Evolutionary conservation across 805 yeast species (phyloP).

Genomic region (Suhomyces sp.): DNA sequence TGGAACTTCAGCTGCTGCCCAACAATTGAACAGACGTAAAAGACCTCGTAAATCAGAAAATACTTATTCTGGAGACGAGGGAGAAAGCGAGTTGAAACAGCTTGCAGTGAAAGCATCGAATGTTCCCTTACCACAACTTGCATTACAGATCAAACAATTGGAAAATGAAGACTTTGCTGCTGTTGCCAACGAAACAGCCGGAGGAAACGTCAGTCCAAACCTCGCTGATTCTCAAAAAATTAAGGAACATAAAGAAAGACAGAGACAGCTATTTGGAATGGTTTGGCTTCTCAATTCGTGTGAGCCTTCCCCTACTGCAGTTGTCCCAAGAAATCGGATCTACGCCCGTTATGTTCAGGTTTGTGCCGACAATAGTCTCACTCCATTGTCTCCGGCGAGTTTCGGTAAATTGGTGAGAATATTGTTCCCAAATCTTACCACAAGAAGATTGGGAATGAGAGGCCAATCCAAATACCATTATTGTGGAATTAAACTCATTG

Average conservation of each 20-base stretch:
- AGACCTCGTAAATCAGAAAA: conserved; percentile 30
- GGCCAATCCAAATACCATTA: conserved; percentile 85
- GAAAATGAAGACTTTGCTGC: conserved; percentile 27
- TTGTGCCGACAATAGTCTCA: conserved; percentile 42
- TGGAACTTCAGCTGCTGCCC: conserved; percentile 1
- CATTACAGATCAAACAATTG: conserved; percentile 42
- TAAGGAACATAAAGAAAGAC: conserved; percentile 46
- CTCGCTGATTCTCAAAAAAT: conserved; percentile 6
- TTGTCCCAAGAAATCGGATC: conserved; percentile 42
- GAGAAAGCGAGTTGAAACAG: conserved; percentile 37
- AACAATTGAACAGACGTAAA: conserved; percentile 15
- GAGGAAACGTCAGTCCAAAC: background rate
- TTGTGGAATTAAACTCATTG: conserved; percentile 61
- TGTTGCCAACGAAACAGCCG: conserved; percentile 10
- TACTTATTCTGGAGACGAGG: conserved; percentile 32
- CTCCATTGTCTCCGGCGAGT: conserved; percentile 72
- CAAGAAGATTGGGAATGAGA: conserved; percentile 78
- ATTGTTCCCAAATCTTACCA: conserved; percentile 63
- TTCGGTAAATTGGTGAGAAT: conserved; percentile 63
- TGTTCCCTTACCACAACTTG: conserved; percentile 44
- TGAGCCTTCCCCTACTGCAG: conserved; percentile 45
- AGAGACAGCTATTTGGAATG: conserved; percentile 78
- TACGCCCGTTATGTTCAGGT: conserved; percentile 42
- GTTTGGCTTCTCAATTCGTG: conserved; percentile 75
- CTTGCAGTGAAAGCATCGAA: conserved; percentile 34